Evolutionary conservation across 805 yeast species (phyloP).

Genomic region (Barnettozyma wickerhamii): DNA sequence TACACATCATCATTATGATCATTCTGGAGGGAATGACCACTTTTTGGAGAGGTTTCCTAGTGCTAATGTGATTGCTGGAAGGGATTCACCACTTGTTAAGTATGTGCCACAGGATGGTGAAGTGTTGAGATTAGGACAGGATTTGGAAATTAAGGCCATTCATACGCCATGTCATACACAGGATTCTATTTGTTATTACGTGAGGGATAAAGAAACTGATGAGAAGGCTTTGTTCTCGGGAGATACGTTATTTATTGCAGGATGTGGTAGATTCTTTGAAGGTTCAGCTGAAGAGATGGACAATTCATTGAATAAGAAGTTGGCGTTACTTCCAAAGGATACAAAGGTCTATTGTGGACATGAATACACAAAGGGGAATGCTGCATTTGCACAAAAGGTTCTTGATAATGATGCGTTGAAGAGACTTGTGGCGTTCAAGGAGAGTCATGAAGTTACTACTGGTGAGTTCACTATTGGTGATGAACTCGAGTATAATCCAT

Average conservation of each 20-base stretch:
- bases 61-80: constrained; percentile 77
- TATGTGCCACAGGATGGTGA: constrained; percentile 66
- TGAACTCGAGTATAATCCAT: constrained; percentile 82
- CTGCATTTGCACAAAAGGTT: constrained; percentile 68
- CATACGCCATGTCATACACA: constrained; percentile 98
- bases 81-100: constrained; percentile 69
- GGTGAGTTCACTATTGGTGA: constrained; percentile 83
- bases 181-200: constrained; percentile 89
- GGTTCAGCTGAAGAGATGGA: constrained; percentile 85
- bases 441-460: constrained; percentile 66
- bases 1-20: constrained; percentile 97
- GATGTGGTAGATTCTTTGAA: constrained; percentile 96
- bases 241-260: constrained; percentile 89
- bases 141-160: constrained; percentile 66
- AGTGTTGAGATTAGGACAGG: constrained; percentile 56
- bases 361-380: constrained; percentile 85
- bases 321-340: constrained; percentile 59
- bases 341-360: constrained; percentile 91
- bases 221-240: constrained; percentile 88
- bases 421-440: constrained; percentile 46
- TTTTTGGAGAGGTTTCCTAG: constrained; percentile 32
- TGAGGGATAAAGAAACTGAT: constrained; percentile 52
- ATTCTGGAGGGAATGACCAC: constrained; percentile 75
- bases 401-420: constrained; percentile 41
- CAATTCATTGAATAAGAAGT: constrained; percentile 50